Evolutionary conservation across 495 filamentous ascomycete genomes (phyloP).

Genomic region (Saxophila tyrrhenica): DNA sequence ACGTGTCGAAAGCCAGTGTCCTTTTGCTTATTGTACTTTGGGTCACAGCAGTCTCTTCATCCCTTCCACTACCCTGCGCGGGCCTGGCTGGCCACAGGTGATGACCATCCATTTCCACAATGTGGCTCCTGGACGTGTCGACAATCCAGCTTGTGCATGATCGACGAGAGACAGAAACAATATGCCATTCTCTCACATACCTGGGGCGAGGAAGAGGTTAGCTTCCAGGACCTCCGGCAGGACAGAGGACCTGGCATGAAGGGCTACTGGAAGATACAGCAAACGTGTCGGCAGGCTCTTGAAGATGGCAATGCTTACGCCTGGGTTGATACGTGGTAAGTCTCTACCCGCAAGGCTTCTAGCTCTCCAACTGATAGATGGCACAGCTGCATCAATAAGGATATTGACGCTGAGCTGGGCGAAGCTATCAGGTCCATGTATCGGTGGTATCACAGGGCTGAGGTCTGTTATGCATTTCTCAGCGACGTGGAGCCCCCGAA

Average conservation of each 20-base stretch:
- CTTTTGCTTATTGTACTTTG: no score
- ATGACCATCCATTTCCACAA: no score
- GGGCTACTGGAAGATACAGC: neutral
- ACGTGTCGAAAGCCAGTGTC: no score
- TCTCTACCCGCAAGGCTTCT: no score
- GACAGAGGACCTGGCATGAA: neutral
- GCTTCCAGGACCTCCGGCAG: neutral
- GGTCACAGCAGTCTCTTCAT: no score
- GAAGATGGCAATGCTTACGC: no score
- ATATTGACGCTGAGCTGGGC: neutral
- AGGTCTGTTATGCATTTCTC: neutral
- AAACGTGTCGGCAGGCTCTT: neutral
- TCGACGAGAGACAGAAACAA: neutral
- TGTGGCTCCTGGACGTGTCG: neutral
- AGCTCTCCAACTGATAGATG: no score
- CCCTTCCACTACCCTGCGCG: no score
- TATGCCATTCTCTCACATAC: neutral
- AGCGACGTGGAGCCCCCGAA: neutral
- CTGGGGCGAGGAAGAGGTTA: neutral
- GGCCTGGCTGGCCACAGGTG: no score
- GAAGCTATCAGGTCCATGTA: neutral
- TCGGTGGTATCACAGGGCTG: neutral
- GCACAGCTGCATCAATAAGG: neutral
- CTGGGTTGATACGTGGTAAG: neutral
- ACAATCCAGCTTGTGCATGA: neutral